phyloP scores from a whole-genome alignment of 495 filamentous ascomycete genomes.

The Letharia columbiana region DNA sequence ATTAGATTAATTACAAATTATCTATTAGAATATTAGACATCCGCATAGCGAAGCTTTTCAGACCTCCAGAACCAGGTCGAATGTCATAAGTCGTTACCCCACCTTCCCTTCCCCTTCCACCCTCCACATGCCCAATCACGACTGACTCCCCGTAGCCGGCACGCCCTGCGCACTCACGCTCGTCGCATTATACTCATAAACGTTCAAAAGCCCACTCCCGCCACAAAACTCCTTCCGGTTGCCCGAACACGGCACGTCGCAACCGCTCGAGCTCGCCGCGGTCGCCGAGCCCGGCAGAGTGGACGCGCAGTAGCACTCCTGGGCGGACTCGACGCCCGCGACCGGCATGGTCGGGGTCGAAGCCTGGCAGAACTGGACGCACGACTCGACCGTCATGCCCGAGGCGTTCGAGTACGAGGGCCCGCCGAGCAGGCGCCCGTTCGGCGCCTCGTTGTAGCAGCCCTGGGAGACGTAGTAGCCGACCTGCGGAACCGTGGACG shows the following conservation, averaged over 20 bases:
- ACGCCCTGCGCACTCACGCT: background rate
- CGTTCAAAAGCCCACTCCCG: background rate
- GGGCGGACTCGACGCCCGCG: background rate
- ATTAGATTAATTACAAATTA: too few relatives aligned
- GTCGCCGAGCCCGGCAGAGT: background rate
- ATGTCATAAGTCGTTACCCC: background rate
- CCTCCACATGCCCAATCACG: background rate
- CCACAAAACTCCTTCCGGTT: background rate
- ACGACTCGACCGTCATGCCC: constrained; percentile 1
- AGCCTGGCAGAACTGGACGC: background rate
- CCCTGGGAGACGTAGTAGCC: background rate
- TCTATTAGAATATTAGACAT: too few relatives aligned
- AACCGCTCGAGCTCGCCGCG: background rate
- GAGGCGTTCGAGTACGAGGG: background rate
- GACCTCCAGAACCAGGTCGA: too few relatives aligned
- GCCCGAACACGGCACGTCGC: background rate
- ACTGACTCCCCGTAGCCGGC: background rate
- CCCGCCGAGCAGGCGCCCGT: background rate
- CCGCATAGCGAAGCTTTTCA: too few relatives aligned
- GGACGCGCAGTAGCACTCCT: background rate
- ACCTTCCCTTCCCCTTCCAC: background rate
- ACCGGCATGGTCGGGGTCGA: background rate
- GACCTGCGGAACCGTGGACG: background rate
- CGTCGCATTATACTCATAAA: background rate
- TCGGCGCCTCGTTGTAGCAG: background rate